Evolutionary conservation across 1,284 basidiomycete species (phyloP).

Genomic region (Ceratobasidium sp.): DNA sequence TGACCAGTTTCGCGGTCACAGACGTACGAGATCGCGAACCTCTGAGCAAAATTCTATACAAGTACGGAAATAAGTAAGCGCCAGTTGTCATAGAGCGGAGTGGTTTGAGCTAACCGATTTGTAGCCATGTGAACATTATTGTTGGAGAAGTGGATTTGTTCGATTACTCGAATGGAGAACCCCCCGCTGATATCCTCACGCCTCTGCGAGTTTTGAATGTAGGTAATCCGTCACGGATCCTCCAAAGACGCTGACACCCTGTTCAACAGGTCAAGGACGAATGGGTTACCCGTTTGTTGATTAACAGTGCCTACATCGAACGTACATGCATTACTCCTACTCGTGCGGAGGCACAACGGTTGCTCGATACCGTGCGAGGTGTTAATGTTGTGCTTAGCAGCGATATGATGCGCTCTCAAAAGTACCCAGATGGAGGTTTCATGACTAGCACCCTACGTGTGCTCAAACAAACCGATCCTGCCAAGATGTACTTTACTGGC

Average conservation of each 20-base stretch:
- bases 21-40: constrained; percentile 68
- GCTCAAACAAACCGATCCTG: background rate
- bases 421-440: constrained; percentile 62
- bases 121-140: constrained; percentile 60
- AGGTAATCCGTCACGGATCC: constrained; percentile 44
- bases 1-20: constrained; percentile 82
- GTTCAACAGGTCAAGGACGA: constrained; percentile 69
- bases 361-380: constrained; percentile 54
- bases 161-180: constrained; percentile 70
- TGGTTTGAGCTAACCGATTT: constrained; percentile 18
- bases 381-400: constrained; percentile 20
- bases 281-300: constrained; percentile 79
- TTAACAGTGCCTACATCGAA: constrained; percentile 80
- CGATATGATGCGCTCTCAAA: constrained; percentile 47
- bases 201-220: constrained; percentile 87
- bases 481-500: constrained; percentile 25
- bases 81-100: constrained; percentile 44
- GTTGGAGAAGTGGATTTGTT: constrained; percentile 75
- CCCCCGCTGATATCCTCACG: constrained; percentile 66
- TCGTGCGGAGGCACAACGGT: constrained; percentile 65
- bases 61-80: constrained; percentile 59
- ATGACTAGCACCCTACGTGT: constrained; percentile 29
- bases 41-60: constrained; percentile 68
- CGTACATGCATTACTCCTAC: constrained; percentile 66
- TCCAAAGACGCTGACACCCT: too few species aligned